Percentiles rank a stretch among this genome's conserved stretches.
phyloP scores from a whole-genome alignment of 441 rosid genomes.

The Mallotus repandus region DNA sequence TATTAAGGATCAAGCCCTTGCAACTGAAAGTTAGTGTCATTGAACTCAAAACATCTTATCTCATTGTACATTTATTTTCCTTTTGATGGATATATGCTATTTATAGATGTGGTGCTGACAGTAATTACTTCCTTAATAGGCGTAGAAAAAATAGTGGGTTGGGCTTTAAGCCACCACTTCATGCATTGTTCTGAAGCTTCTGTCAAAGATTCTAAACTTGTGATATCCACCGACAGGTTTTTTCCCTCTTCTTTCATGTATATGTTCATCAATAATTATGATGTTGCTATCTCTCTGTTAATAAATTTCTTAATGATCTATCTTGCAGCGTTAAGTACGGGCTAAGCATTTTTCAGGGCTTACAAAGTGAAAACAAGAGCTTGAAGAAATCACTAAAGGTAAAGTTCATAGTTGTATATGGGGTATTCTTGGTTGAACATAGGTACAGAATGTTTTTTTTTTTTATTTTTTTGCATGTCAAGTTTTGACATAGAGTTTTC shows the following conservation, averaged over 20 bases:
- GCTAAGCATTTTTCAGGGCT: slow-evolving; percentile 66
- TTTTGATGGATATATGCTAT: neutral
- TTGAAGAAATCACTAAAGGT: slow-evolving; percentile 94
- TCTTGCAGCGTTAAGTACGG: slow-evolving; percentile 76
- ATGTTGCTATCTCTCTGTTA: slow-evolving; percentile 8
- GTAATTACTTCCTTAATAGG: slow-evolving; percentile 37
- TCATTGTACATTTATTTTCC: neutral
- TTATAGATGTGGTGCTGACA: slow-evolving; percentile 18
- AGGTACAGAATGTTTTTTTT: neutral
- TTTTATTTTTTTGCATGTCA: neutral
- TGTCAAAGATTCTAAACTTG: slow-evolving; percentile 63
- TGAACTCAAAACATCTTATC: slow-evolving; percentile 13
- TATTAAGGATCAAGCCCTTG: slow-evolving; percentile 76
- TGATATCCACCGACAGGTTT: slow-evolving; percentile 79
- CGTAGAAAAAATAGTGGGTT: slow-evolving; percentile 93
- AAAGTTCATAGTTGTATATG: slow-evolving; percentile 16
- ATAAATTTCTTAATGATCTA: slow-evolving; percentile 12
- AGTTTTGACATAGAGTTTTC: slow-evolving; percentile 24
- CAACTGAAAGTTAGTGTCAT: slow-evolving; percentile 67
- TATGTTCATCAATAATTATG: neutral
- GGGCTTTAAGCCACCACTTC: slow-evolving; percentile 84
- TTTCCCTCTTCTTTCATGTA: slow-evolving; percentile 7
- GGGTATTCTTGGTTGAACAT: neutral
- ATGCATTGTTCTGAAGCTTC: slow-evolving; percentile 66
- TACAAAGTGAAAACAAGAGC: slow-evolving; percentile 83